Evolutionary conservation across 352 stramenopile genomes (phyloP), one percentile per base, ranked within the genome.

Genomic region (Phytopythium ostracodes): DNA sequence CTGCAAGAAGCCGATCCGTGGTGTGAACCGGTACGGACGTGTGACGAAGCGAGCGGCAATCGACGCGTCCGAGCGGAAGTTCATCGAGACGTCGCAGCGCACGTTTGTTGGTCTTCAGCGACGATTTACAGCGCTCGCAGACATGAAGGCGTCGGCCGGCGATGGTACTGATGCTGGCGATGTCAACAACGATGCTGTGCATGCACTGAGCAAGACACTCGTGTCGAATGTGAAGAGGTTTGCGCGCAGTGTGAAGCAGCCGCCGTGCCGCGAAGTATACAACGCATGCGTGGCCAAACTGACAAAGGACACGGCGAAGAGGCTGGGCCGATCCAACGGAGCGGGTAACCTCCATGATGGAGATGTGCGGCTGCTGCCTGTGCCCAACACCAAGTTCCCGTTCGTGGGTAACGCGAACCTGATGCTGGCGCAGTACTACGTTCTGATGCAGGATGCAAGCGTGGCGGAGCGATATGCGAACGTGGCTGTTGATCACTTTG

Each of bases 21-120:
- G 67, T 3, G 64, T 87, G 14, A 68, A 68, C 44, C 73, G 77
- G 0, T 87, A 83, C 56, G 69, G 66, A 18, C 77, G 73, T 0
- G 58, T 84, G 31, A 75, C 67, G 3, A 84, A 87, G 40, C 59
- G 72, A 49, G 69, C 66, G 24, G 68, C 68, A 15, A 71, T 83
- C 29, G 68, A 82, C 22, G 53, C 68, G 10, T 67, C 71, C 4
- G 77, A 87, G 62, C 77, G 75, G 55, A 81, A 80, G 40, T 84
- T 77, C n/a, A 80, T 80, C 27, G 60, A 63, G 14, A 58, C 73
- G 22, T 60, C 70, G 9, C 67, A 76, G 7, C 67, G 56, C 20
- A 24, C 62, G 25, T 59, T 77, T 1, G 31, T 29, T 0, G 27
- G 9, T 20, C 56, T 77, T 3, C 74, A 80, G 68, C 52, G 64